phyloP scores from a whole-genome alignment of 768 basidiomycete species.

The Sporobolomyces phaffii region DNA sequence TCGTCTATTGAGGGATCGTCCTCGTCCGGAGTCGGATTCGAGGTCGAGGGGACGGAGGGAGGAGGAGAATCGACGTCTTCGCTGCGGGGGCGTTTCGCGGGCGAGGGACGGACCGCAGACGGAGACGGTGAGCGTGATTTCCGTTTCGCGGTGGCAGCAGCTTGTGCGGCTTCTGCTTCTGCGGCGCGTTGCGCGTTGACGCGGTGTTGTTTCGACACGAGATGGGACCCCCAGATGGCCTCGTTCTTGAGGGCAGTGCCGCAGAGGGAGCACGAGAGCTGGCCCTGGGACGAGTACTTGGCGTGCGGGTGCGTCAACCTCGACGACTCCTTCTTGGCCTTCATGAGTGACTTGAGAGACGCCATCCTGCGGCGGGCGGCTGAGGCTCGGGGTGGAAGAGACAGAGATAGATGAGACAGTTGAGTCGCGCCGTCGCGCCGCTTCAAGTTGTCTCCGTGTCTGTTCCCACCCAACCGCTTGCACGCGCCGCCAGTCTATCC shows the following conservation, averaged over 20 bases:
- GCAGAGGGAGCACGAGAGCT: conserved; percentile 31
- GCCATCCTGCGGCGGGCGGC: too few relatives aligned
- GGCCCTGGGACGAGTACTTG: conserved; percentile 1
- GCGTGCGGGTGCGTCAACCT: conserved; percentile 22
- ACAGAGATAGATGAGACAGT: too few relatives aligned
- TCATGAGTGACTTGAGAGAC: conserved; percentile 31
- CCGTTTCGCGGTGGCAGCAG: conserved; percentile 1
- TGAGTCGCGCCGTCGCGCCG: too few relatives aligned
- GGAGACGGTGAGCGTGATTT: conserved; percentile 8
- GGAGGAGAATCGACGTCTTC: neutral
- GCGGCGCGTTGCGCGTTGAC: conserved; percentile 26
- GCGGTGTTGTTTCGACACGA: conserved; percentile 35
- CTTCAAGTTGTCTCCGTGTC: too few relatives aligned
- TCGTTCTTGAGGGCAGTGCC: conserved; percentile 20
- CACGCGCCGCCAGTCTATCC: too few relatives aligned
- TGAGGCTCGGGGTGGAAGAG: too few relatives aligned
- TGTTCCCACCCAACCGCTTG: too few relatives aligned
- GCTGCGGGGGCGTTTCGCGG: conserved; percentile 6
- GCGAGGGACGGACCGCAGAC: neutral
- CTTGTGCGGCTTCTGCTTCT: neutral
- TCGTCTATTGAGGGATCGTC: conserved; percentile 18
- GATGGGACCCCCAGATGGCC: conserved; percentile 18
- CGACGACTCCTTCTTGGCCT: neutral
- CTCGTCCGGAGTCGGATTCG: conserved; percentile 7
- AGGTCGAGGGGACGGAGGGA: neutral